Evolutionary conservation across 1,139 yeast species (phyloP).

Genomic region (Hemisphaericaspora lyxosophila): DNA sequence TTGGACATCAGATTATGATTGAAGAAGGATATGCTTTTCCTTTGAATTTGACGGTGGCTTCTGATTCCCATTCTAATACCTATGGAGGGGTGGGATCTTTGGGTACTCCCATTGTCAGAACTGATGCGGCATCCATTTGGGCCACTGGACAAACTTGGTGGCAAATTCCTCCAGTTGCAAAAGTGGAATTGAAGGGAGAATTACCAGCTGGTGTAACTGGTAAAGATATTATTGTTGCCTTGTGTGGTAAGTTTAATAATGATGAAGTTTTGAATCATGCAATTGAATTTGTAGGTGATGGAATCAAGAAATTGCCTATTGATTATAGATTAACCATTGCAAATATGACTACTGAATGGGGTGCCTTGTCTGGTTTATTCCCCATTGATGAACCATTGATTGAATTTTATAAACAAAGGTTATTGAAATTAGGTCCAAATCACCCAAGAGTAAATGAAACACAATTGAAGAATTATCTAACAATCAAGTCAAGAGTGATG

Average conservation of each 20-base stretch:
- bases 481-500: conserved; percentile 57
- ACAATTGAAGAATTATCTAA: conserved; percentile 53
- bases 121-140: conserved; percentile 99
- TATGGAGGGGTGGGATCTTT: conserved; percentile 95
- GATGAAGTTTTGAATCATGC: conserved; percentile 98
- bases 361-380: conserved; percentile 94
- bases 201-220: conserved; percentile 90
- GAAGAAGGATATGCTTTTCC: conserved; percentile 99
- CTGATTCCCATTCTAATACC: conserved; percentile 96
- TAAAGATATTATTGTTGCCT: conserved; percentile 92
- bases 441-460: conserved; percentile 80
- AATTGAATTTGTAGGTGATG: conserved; percentile 92
- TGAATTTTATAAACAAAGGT: conserved; percentile 72
- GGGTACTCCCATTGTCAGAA: conserved; percentile 97
- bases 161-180: conserved; percentile 99
- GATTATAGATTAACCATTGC: conserved; percentile 96
- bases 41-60: conserved; percentile 87
- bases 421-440: conserved; percentile 65
- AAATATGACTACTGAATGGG: conserved; percentile 99
- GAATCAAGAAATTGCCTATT: conserved; percentile 67
- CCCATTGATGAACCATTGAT: conserved; percentile 83
- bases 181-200: conserved; percentile 79
- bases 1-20: conserved; percentile 98
- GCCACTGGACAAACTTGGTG: conserved; percentile 99
- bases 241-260: conserved; percentile 92